Evolutionary conservation across 2,329 filamentous ascomycete species (phyloP), one percentile per base, ranked within the genome.

Genomic region (Aspergillus costaricaensis): DNA sequence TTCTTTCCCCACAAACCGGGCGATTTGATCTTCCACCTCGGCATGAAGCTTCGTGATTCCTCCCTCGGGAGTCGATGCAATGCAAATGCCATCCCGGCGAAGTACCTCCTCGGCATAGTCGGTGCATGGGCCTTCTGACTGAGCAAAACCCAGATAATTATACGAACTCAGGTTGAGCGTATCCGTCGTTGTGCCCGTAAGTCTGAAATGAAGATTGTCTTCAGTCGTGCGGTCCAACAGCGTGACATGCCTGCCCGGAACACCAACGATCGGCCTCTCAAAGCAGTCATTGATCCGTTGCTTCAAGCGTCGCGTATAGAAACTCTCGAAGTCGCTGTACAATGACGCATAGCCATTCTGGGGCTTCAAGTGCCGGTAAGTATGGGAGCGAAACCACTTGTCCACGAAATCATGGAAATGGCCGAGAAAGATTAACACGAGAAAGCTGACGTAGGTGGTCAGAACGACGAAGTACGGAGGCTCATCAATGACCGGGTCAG

Each of bases 121-220:
- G 53, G 94, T 93, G 73, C 93, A 97, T 48, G 94, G 93, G 8
- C 94, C 94, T 64, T 96, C 92, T 0, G 93, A 96, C 76, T 98
- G 94, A 53, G 94, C 94, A 72, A 97, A 98, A 36, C 94, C 94
- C 27, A 98, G 89, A 75, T 97, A 98, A 79, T 97, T 98, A 83
- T 98, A 97, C 0, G 94, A 97, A 81, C 92, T 96, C 88, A 98
- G 90, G 79, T 98, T 98, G 67, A 98, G 82, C 0, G 94, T 96
- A 77, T 97, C 91, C 0, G 92, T 97, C 59, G 86, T 88, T 47
- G 91, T 95, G 59, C 93, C 94, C 2, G 89, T 91, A 76, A 91
- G 88, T 72, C 89, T 85, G 82, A 96, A 98, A 57, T 88, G 88
- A 69, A 89, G 83, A 78, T 97, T 97, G 81, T 97, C 91, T 67